phyloP scores from a whole-genome alignment of 2,329 filamentous ascomycete species.

The Calonectria henricotiae region DNA sequence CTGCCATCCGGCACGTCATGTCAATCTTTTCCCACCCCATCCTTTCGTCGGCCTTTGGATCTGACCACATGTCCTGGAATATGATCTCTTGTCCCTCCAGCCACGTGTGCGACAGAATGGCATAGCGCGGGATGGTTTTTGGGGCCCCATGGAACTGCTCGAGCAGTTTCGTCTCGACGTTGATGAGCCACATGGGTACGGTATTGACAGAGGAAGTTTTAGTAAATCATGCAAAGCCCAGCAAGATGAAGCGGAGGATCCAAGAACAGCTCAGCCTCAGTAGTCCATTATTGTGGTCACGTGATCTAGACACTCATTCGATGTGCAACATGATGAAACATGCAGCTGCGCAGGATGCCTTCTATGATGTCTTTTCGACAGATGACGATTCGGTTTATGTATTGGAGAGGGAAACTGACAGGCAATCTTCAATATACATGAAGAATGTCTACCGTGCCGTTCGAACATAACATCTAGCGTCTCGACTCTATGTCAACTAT shows the following conservation, averaged over 20 bases:
- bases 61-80: constrained; percentile 7
- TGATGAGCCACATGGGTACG: background rate
- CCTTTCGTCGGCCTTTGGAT: background rate
- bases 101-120: constrained; percentile 11
- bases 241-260: background rate
- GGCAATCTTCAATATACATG: no score
- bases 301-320: no score
- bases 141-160: background rate
- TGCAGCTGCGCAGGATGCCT: no score
- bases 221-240: background rate
- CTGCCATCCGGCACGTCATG: background rate
- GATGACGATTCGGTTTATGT: no score
- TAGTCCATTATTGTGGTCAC: no score
- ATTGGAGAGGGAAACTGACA: no score
- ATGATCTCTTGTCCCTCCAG: background rate
- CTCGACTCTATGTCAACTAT: no score
- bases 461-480: no score
- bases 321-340: no score
- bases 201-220: background rate
- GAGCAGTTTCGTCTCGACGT: constrained; percentile 7
- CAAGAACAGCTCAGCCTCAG: no score
- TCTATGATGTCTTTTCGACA: no score
- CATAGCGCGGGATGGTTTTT: background rate
- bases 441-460: no score
- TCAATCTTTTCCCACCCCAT: background rate